Conservation (phyloP, 176 grass and related monocot species). For the Triticum turgidum region DNA sequence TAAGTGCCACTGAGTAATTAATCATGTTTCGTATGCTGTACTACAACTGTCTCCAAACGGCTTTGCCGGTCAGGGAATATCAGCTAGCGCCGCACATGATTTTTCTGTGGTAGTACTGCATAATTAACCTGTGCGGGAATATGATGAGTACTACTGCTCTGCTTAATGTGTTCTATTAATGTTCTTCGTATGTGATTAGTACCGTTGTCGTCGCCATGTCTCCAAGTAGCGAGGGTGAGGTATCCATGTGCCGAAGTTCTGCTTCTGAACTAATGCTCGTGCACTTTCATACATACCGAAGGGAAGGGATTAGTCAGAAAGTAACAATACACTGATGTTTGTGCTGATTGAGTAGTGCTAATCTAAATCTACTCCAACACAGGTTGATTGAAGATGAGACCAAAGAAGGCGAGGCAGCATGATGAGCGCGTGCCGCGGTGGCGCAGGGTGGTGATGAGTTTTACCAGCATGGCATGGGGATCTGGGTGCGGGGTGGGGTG, state of each 20-base stretch:
- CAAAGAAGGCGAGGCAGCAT: not conserved
- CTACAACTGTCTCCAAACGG: conserved; percentile 9
- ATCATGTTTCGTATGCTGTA: not conserved
- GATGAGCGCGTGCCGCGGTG: not conserved
- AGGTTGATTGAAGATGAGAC: not conserved
- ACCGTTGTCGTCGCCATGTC: no score
- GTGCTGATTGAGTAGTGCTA: no score
- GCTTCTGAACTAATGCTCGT: no score
- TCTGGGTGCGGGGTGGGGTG: not conserved
- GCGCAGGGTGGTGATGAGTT: not conserved
- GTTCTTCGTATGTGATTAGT: no score
- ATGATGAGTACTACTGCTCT: not conserved
- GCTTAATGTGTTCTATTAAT: not conserved
- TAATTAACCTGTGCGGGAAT: not conserved
- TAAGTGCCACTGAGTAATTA: not conserved
- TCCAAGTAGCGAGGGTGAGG: no score
- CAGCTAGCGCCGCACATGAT: conserved; percentile 1
- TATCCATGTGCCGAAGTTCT: no score
- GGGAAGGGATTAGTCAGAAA: no score
- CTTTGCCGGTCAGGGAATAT: conserved; percentile 19
- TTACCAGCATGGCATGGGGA: not conserved
- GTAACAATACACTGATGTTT: no score
- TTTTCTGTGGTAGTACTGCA: not conserved
- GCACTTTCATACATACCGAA: no score
- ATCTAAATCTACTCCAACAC: not conserved